Evolutionary conservation across 768 basidiomycete species (phyloP).

Genomic region (Chalciporus piperatus): DNA sequence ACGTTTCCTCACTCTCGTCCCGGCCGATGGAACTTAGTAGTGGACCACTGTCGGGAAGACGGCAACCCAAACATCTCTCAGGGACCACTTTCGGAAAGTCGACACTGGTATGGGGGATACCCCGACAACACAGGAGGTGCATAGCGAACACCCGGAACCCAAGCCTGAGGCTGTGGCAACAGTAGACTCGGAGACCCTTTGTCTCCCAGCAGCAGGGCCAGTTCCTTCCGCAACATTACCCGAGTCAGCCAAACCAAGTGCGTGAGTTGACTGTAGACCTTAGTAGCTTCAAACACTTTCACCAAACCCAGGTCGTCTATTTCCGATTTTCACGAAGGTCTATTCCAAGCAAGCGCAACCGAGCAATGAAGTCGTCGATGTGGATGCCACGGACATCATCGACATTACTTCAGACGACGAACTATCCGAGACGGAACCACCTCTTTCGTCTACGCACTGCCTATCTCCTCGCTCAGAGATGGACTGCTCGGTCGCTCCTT

Average conservation of each 20-base stretch:
- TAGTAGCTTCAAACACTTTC: not conserved
- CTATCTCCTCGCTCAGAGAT: constrained; percentile 11
- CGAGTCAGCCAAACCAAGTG: constrained; percentile 15
- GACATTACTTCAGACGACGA: constrained; percentile 16
- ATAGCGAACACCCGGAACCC: not conserved
- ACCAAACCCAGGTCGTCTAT: constrained; percentile 22
- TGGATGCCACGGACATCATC: constrained; percentile 22
- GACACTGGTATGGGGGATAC: not conserved
- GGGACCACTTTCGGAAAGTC: constrained; percentile 22
- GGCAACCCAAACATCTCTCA: constrained; percentile 27
- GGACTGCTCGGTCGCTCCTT: constrained; percentile 5
- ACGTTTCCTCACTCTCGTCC: not conserved
- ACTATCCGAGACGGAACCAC: constrained; percentile 12
- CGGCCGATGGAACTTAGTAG: constrained; percentile 8
- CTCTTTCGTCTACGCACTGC: constrained; percentile 4
- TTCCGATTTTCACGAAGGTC: constrained; percentile 24
- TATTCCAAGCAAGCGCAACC: constrained; percentile 3
- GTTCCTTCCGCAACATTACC: not conserved
- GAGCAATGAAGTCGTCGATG: constrained; percentile 2
- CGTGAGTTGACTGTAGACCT: constrained; percentile 7
- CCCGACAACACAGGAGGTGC: not conserved
- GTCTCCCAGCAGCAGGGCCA: not conserved
- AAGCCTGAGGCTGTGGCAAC: not conserved
- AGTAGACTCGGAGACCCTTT: not conserved
- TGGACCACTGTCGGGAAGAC: constrained; percentile 4